Base-by-base conservation (phyloP, 1,139 yeast species). In the Candida albicans region DNA sequence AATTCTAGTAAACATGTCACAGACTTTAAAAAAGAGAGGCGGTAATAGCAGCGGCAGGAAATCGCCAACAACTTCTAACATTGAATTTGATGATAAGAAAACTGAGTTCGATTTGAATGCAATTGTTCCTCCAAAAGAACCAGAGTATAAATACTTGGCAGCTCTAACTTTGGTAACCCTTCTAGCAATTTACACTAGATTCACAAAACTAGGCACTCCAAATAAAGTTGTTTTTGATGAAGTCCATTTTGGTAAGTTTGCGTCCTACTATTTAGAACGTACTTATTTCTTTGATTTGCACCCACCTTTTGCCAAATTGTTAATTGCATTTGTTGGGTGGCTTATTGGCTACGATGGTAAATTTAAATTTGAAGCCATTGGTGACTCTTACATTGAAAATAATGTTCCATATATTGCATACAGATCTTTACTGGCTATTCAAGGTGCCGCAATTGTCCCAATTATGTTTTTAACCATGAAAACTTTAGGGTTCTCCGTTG, bases 221-320 rank as follows among this genome's bases (percentile, higher is more conserved):
- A 71, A 75, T 48, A 87, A 87, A 61, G 99, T 95, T 44, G 99
- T 95, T 24, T 95, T 95, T 58, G 99, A 95, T 68, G 99, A 95
- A 63, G 99, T 93, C 28, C 99, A 93, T 65, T 93, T 93, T 59
- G 99, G 99, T 36, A 90, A 90, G 61, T 90, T 91, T 66, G 97
- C 97, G 24, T 84, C 96, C 13, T 89, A 87, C 61, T 88, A 88
- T 62, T 67, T 88, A 49, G 85, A 87, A 61, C 72, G 95, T 47
- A 83, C 93, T 0, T 88, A 87, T 65, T 95, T 89, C 64, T 93
- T 95, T 62, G 99, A 95, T 65, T 80, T 95, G 47, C 99, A 95
- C 65, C 99, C 99, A 33, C 99, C 99, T 14, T 86, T 95, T 67
- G 99, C 97, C 41, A 95, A 95, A 65, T 73, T 95, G 65, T 74